A percentile compares a stretch with the other conserved stretches of the same genome.
Conservation (phyloP, 805 yeast species). For the Candida hungchunana region DNA sequence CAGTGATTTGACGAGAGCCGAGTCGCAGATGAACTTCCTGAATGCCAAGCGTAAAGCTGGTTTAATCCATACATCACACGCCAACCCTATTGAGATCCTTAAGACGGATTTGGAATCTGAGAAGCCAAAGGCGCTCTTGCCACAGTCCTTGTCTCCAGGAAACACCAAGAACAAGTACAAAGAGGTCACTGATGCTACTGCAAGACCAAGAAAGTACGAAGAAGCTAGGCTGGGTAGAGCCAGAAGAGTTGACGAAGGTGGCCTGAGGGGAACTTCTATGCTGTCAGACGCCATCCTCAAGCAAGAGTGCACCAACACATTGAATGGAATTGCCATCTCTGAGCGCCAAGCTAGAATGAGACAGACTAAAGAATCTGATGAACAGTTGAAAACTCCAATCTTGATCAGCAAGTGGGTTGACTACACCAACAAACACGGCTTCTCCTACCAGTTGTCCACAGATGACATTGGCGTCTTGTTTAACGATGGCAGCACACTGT, state of each 20-base stretch:
- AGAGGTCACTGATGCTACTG: slow-evolving; percentile 38
- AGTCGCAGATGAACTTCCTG: slow-evolving; percentile 64
- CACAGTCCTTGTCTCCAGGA: slow-evolving; percentile 89
- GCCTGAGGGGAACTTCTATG: slow-evolving; percentile 19
- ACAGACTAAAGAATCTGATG: slow-evolving; percentile 11
- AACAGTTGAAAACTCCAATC: slow-evolving; percentile 45
- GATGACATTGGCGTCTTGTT: slow-evolving; percentile 89
- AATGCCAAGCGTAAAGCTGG: slow-evolving; percentile 64
- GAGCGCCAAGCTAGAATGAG: slow-evolving; percentile 42
- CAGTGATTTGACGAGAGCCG: slow-evolving; percentile 49
- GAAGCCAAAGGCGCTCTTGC: slow-evolving; percentile 65
- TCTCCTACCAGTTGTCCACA: slow-evolving; percentile 86
- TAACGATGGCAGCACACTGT: slow-evolving; percentile 77
- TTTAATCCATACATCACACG: slow-evolving; percentile 41
- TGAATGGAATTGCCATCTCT: slow-evolving; percentile 41
- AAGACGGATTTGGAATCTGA: slow-evolving; percentile 67
- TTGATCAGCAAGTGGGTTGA: slow-evolving; percentile 96
- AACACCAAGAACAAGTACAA: slow-evolving; percentile 84
- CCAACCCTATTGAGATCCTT: slow-evolving; percentile 65
- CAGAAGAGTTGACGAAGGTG: slow-evolving; percentile 38
- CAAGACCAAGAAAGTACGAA: slow-evolving; percentile 23
- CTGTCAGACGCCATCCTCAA: slow-evolving; percentile 31
- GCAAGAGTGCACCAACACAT: slow-evolving; percentile 42
- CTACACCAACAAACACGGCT: slow-evolving; percentile 91
- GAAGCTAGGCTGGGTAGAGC: slow-evolving; percentile 33